Conservation (phyloP, 495 filamentous ascomycete genomes). For the Tuber borchii region DNA sequence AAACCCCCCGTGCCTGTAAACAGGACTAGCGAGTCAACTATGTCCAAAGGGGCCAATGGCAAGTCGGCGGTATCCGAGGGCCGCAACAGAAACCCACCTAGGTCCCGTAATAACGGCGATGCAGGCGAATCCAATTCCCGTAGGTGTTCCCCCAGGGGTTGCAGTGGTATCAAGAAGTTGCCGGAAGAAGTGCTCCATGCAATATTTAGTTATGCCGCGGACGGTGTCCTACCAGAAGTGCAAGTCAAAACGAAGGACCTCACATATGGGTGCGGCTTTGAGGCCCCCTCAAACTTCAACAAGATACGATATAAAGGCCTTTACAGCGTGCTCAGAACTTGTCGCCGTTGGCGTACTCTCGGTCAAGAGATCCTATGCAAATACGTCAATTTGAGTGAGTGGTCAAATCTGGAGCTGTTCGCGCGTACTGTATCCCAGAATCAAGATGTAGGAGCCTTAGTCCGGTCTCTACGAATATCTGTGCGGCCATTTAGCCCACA, state of each 20-base stretch:
- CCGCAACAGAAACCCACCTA: background rate
- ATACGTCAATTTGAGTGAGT: conserved; percentile 28
- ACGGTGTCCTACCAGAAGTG: conserved; percentile 30
- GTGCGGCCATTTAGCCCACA: background rate
- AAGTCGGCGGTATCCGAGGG: background rate
- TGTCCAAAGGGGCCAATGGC: background rate
- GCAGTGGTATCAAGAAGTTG: conserved; percentile 15
- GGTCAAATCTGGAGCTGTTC: conserved; percentile 24
- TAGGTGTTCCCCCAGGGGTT: background rate
- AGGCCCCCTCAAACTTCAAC: conserved; percentile 22
- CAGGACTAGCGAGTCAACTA: background rate
- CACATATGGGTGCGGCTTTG: conserved; percentile 30
- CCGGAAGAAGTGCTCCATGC: conserved; percentile 17
- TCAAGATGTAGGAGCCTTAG: background rate
- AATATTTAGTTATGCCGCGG: conserved; percentile 33
- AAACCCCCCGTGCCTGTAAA: background rate
- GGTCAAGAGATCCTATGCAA: conserved; percentile 31
- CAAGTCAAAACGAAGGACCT: conserved; percentile 37
- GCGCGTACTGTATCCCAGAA: conserved; percentile 13
- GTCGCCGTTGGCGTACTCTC: conserved; percentile 27
- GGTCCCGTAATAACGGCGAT: background rate
- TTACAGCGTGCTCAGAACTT: conserved; percentile 21
- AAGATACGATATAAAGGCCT: conserved; percentile 29
- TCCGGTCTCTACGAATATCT: conserved; percentile 1
- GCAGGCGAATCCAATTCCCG: background rate